Evolutionary conservation across 805 yeast genomes (phyloP), one percentile per base, ranked within the genome.

Genomic region (Cyberlindnera misumaiensis): DNA sequence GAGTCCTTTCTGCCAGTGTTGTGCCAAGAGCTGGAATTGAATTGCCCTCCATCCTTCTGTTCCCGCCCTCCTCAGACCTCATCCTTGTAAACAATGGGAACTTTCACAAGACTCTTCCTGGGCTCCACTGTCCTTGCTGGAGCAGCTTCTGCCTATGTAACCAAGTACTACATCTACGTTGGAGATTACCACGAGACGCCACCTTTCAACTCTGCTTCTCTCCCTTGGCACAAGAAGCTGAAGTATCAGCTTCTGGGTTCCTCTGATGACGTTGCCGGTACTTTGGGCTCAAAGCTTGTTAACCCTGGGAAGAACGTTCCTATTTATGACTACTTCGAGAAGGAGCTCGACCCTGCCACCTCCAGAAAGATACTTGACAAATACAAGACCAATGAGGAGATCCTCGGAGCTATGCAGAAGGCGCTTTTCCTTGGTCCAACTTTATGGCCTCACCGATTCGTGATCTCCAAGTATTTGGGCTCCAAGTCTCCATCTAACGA

Each of bases 341-440:
- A 40, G 29, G 44, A 37, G 24, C 11, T 51, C 15, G 48, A 44
- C 27, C 26, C 47, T 8, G 44, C 34, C 18, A 35, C 41, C 9
- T 45, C 52, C 4, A 36, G 34, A 20, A 34, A 34, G 27, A 40
- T 52, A n/a, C 30, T 52, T 10, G 13, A 18, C 7, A 51, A 48
- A 33, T 51, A 40, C 32, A 46, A 42, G 39, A 42, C 50, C 11
- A 46, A 42, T 29, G 54, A 52, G 8, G 57, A 49, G 28, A 20
- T 50, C 5, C 35, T 52, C 9, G 41, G 40, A 11, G 42, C 44
- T 1, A 40, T 52, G 33, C 51, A 52, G 31, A 47, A 38, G 22
- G 54, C 52, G 2, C 32, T 47, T 9, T 51, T 51, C 26, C 27
- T 39, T 9, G 55, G 55, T 11, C 53, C 54, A 22, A 46, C 55